Percentiles rank a stretch among this genome's conserved stretches.
phyloP scores from a whole-genome alignment of 208 protist genomes.

The Angomonas ambiguus region DNA sequence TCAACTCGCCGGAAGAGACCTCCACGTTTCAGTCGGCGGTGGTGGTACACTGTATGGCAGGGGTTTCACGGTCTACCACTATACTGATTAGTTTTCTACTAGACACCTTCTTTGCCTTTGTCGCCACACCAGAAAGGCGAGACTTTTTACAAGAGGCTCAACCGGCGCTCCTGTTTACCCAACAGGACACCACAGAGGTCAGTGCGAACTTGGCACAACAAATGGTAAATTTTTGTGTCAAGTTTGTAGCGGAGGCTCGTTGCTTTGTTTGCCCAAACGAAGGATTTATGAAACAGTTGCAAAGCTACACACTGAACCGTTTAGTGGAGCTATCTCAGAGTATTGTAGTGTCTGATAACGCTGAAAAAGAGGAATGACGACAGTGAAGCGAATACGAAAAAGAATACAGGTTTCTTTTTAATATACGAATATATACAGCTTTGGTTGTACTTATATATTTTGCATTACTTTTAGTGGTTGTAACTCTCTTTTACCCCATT shows the following conservation, averaged over 20 bases:
- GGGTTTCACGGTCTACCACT: conserved; percentile 1
- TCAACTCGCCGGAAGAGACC: neutral
- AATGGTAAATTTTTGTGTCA: neutral
- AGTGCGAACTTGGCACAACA: neutral
- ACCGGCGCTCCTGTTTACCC: neutral
- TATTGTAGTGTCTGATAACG: neutral
- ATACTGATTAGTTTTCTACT: neutral
- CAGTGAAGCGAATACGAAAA: too few species aligned
- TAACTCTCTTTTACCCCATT: too few species aligned
- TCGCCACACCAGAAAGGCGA: neutral
- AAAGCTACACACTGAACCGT: neutral
- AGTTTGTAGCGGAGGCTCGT: neutral
- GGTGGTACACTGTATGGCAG: conserved; percentile 8
- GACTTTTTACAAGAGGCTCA: conserved; percentile 1
- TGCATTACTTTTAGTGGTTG: neutral
- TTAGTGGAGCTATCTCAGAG: neutral
- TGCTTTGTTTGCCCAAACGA: conserved; percentile 2
- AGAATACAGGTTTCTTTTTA: too few species aligned
- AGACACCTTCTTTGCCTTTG: neutral
- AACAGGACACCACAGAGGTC: neutral
- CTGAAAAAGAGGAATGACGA: neutral
- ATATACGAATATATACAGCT: too few species aligned
- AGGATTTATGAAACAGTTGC: neutral
- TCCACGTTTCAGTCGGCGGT: neutral
- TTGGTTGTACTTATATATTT: neutral